Conservation (phyloP, 2,329 filamentous ascomycete species). For the Botrytis pseudocinerea region DNA sequence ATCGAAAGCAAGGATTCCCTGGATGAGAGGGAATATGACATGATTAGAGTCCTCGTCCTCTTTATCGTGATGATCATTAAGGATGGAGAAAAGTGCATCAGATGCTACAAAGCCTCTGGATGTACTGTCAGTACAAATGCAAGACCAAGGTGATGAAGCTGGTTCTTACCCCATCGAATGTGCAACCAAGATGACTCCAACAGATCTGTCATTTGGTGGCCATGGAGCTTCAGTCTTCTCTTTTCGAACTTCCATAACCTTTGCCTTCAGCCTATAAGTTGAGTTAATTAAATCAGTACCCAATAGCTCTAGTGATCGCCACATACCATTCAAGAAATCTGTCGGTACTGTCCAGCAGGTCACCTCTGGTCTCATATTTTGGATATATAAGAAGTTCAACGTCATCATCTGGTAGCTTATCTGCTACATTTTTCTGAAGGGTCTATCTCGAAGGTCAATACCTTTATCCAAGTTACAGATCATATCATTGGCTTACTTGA, state of each 20-base stretch:
- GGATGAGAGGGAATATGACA: constrained; percentile 69
- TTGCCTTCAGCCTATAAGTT: constrained; percentile 12
- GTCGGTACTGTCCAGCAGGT: constrained; percentile 56
- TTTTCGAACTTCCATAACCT: constrained; percentile 22
- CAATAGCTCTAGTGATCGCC: neutral
- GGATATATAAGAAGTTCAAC: constrained; percentile 67
- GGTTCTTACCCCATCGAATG: constrained; percentile 71
- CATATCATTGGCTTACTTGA: constrained; percentile 40
- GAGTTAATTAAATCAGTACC: neutral
- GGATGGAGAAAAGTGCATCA: constrained; percentile 68
- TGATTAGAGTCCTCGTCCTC: constrained; percentile 22
- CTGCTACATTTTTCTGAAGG: constrained; percentile 57
- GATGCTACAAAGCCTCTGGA: constrained; percentile 75
- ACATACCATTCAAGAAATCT: constrained; percentile 55
- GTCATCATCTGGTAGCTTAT: constrained; percentile 59
- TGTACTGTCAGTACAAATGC: constrained; percentile 24
- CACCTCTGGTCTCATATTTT: constrained; percentile 71
- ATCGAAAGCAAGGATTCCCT: constrained; percentile 79
- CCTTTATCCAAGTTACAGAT: neutral
- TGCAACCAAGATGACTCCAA: constrained; percentile 76
- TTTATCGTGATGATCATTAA: constrained; percentile 30
- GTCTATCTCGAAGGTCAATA: constrained; percentile 44
- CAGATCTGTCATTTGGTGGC: constrained; percentile 50
- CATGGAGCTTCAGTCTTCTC: constrained; percentile 14
- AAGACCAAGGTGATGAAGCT: neutral